Percentiles rank a stretch among this genome's conserved stretches.
phyloP scores from a whole-genome alignment of 75 land plant genomes.

The Pinus taeda region DNA sequence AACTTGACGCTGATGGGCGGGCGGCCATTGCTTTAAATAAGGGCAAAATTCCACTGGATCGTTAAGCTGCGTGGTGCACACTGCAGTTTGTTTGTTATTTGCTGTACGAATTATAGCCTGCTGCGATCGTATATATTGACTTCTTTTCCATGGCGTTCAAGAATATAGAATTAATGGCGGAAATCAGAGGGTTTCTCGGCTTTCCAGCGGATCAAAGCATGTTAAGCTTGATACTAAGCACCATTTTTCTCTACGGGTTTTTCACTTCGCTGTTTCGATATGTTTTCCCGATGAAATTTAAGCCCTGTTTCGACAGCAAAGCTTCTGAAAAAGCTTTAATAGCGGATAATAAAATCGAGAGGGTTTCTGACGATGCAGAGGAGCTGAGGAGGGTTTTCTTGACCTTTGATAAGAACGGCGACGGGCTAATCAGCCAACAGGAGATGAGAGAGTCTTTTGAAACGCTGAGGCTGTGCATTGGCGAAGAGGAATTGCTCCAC shows the following conservation, averaged over 20 bases:
- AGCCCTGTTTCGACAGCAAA: neutral
- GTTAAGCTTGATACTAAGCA: neutral
- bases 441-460: conserved; percentile 65
- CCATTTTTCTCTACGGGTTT: conserved; percentile 3
- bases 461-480: conserved; percentile 28
- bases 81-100: no score
- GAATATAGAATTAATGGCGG: no score
- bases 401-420: conserved; percentile 72
- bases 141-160: no score
- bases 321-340: neutral
- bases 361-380: neutral
- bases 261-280: neutral
- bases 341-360: neutral
- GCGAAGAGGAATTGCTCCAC: conserved; percentile 16
- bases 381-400: conserved; percentile 53
- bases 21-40: no score
- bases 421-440: conserved; percentile 57
- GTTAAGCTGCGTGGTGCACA: no score
- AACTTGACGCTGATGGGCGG: no score
- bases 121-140: no score
- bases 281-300: neutral
- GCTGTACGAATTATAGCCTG: no score
- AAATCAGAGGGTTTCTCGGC: neutral
- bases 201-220: neutral
- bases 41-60: no score